phyloP scores from a whole-genome alignment of 169 alveolate species.

The Eimeria brunetti region DNA sequence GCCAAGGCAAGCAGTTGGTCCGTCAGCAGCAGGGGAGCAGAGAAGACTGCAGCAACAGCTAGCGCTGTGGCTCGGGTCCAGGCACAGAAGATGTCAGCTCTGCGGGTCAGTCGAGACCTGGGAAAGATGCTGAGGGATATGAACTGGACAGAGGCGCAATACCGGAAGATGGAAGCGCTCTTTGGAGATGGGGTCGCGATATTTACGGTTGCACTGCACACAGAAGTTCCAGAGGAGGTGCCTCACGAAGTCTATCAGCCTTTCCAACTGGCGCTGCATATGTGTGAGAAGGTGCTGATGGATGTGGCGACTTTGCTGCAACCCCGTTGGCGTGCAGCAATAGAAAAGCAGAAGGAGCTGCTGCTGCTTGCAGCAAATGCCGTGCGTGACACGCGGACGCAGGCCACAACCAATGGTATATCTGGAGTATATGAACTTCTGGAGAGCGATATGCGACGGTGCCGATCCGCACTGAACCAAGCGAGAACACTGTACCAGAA shows the following conservation, averaged over 20 bases:
- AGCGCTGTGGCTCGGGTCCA: slow-evolving; percentile 7
- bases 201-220: slow-evolving; percentile 17
- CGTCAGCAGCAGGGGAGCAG: not conserved
- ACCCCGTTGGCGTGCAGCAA: not conserved
- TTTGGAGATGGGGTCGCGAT: not conserved
- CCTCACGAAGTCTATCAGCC: not conserved
- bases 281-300: not conserved
- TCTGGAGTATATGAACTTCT: not conserved
- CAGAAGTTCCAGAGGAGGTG: not conserved
- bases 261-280: slow-evolving; percentile 1
- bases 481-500: not conserved
- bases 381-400: not conserved
- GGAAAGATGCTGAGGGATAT: not conserved
- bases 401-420: not conserved
- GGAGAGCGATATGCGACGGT: not conserved
- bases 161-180: not conserved
- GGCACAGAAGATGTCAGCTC: not conserved
- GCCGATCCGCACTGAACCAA: not conserved
- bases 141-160: not conserved
- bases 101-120: slow-evolving; percentile 4
- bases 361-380: slow-evolving; percentile 6
- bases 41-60: not conserved
- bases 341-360: not conserved
- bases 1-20: not conserved
- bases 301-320: not conserved